A percentile compares a stretch with the other conserved stretches of the same genome.
phyloP scores from a whole-genome alignment of 352 stramenopile genomes.

The Phytophthora melonis region DNA sequence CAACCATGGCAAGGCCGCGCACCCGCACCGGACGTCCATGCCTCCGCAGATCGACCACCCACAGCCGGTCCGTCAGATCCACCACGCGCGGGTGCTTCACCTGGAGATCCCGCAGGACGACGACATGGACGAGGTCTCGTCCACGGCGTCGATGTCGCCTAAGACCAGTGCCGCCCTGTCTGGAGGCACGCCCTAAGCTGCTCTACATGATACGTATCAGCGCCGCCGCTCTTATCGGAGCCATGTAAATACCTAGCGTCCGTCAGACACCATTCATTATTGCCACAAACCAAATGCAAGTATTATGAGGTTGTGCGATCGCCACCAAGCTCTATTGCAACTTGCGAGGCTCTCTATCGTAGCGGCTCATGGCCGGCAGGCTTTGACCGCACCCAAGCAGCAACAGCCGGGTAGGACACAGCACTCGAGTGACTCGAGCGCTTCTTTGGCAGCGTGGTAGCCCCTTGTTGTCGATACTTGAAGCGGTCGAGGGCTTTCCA shows the following conservation, averaged over 20 bases:
- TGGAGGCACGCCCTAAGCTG: constrained; percentile 18
- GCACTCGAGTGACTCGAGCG: not conserved
- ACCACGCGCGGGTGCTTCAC: constrained; percentile 39
- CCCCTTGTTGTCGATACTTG: constrained; percentile 17
- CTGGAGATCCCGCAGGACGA: constrained; percentile 40
- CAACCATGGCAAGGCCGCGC: constrained; percentile 25
- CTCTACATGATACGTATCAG: not conserved
- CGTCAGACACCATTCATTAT: constrained; percentile 29
- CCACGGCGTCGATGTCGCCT: constrained; percentile 36
- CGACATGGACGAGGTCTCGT: constrained; percentile 40
- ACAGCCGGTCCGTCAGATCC: constrained; percentile 38
- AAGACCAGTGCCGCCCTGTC: constrained; percentile 44
- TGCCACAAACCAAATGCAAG: constrained; percentile 26
- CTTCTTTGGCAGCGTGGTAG: constrained; percentile 15
- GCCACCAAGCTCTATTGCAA: constrained; percentile 25
- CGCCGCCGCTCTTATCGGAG: constrained; percentile 4
- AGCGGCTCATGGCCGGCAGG: not conserved
- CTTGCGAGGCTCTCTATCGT: not conserved
- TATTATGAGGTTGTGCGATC: constrained; percentile 40
- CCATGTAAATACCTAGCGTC: constrained; percentile 27
- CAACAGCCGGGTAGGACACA: not conserved
- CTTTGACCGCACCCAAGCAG: not conserved
- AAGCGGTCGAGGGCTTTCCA: constrained; percentile 27
- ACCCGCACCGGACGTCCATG: constrained; percentile 34
- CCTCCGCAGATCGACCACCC: constrained; percentile 41